Evolutionary conservation across 345 rosid genomes (phyloP).

Genomic region (Hibiscus tridactylites): DNA sequence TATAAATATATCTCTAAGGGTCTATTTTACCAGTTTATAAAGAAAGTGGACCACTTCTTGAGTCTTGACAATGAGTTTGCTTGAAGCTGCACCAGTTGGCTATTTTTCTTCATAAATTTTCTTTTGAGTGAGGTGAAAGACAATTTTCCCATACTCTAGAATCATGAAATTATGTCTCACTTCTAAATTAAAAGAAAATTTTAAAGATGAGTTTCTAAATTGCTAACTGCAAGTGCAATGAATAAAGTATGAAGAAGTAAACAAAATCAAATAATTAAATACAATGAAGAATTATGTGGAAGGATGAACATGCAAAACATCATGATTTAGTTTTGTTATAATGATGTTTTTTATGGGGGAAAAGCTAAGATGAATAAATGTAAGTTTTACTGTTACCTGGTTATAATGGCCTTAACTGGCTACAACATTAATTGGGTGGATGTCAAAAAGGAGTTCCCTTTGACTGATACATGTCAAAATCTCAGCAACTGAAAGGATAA

Average conservation of each 20-base stretch:
- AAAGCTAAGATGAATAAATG: too few relatives aligned
- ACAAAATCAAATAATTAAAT: neutral
- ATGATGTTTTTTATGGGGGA: neutral
- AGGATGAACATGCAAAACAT: neutral
- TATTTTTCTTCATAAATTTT: neutral
- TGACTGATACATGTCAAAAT: neutral
- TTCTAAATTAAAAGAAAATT: neutral
- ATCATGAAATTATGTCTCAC: too few relatives aligned
- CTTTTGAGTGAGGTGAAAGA: slow-evolving; percentile 21
- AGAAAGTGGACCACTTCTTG: neutral
- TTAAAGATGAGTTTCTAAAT: neutral
- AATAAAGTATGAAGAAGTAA: neutral
- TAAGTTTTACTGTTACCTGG: too few relatives aligned
- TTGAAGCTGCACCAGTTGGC: neutral
- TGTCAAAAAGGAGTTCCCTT: neutral
- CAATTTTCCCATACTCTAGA: neutral
- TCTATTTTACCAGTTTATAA: neutral
- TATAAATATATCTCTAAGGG: neutral
- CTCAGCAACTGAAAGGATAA: neutral
- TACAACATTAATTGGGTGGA: too few relatives aligned
- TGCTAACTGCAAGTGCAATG: neutral
- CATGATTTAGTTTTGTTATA: neutral
- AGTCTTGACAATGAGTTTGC: neutral
- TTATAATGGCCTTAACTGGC: too few relatives aligned
- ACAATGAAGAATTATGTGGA: neutral